phyloP scores from a whole-genome alignment of 495 filamentous ascomycete genomes.

The Trichodelitschia bisporula region DNA sequence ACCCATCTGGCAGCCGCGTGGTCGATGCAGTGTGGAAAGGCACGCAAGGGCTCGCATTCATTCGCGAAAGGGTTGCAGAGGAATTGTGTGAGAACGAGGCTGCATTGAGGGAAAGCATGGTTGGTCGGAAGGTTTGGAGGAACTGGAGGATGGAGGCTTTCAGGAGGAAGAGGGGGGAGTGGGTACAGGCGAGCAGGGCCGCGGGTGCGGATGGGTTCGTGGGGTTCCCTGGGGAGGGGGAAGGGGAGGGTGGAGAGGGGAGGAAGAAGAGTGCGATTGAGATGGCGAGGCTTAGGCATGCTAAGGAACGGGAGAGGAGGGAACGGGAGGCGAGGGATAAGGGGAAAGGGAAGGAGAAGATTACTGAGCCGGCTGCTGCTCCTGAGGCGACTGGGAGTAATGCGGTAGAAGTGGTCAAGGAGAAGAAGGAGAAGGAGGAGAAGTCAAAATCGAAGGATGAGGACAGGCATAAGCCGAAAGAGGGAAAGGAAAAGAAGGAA shows the following conservation, averaged over 20 bases:
- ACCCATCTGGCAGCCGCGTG: conserved; percentile 51
- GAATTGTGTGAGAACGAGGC: conserved; percentile 36
- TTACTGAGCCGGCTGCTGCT: not conserved
- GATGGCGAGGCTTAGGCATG: conserved; percentile 15
- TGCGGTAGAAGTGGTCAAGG: not conserved
- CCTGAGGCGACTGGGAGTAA: not conserved
- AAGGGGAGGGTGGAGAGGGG: conserved; percentile 1
- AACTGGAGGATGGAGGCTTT: conserved; percentile 86
- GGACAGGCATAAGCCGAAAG: conserved; percentile 5
- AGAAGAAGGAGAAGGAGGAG: not conserved
- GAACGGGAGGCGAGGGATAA: conserved; percentile 8
- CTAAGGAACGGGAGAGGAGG: conserved; percentile 12
- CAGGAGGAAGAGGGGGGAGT: conserved; percentile 36
- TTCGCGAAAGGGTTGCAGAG: conserved; percentile 40
- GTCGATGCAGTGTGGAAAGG: conserved; percentile 53
- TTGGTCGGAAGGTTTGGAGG: conserved; percentile 66
- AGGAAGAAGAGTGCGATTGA: conserved; percentile 14
- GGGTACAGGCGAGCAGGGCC: conserved; percentile 42
- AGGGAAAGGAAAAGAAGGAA: too few species aligned
- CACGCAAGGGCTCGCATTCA: conserved; percentile 36
- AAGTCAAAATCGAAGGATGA: too few species aligned
- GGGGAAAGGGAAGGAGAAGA: conserved; percentile 1
- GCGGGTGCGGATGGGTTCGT: conserved; percentile 10
- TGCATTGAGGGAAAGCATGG: conserved; percentile 41
- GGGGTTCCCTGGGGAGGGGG: not conserved